A percentile compares a stretch with the other conserved stretches of the same genome.
These are phyloP conservation scores for Daedaleopsis sinensis DNA, from an alignment of 768 basidiomycete genomes.

Conservation along the genomic window DNA sequence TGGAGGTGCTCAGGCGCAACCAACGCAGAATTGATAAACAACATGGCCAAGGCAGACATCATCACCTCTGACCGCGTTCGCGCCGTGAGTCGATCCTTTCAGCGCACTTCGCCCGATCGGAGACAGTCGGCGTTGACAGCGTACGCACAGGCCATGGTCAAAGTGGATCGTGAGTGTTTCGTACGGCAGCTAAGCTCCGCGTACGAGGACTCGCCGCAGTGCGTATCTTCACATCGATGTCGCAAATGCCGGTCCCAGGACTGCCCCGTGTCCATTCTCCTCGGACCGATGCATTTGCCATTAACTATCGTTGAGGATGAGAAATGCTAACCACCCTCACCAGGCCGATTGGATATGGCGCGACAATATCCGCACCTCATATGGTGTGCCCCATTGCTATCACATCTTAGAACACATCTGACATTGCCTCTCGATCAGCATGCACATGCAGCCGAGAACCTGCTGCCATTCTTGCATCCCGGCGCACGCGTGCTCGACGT, in stretches of 20 bases:
- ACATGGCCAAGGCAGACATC: conserved; percentile 58
- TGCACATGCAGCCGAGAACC: conserved; percentile 80
- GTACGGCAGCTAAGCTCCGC: conserved; percentile 40
- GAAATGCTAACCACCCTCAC: neutral
- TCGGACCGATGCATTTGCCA: neutral
- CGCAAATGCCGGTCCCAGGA: neutral
- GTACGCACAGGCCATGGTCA: conserved; percentile 43
- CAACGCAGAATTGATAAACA: conserved; percentile 74
- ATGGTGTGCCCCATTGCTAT: conserved; percentile 57
- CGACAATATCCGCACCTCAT: conserved; percentile 96
- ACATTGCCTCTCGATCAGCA: conserved; percentile 50
- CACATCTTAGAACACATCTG: neutral
- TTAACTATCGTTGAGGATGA: neutral
- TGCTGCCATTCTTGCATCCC: conserved; percentile 70
- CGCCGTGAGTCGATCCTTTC: conserved; percentile 44
- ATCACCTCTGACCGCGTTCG: conserved; percentile 58
- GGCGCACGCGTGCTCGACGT: conserved; percentile 85
- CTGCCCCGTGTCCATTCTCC: neutral
- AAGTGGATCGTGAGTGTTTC: conserved; percentile 51
- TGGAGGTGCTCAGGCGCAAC: conserved; percentile 76
- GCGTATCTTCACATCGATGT: neutral
- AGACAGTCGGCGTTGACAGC: neutral
- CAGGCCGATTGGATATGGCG: conserved; percentile 72
- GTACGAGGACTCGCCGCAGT: conserved; percentile 57
- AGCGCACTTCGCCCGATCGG: neutral